phyloP scores from a whole-genome alignment of 345 rosid genomes.

The Tarenaya hassleriana region DNA sequence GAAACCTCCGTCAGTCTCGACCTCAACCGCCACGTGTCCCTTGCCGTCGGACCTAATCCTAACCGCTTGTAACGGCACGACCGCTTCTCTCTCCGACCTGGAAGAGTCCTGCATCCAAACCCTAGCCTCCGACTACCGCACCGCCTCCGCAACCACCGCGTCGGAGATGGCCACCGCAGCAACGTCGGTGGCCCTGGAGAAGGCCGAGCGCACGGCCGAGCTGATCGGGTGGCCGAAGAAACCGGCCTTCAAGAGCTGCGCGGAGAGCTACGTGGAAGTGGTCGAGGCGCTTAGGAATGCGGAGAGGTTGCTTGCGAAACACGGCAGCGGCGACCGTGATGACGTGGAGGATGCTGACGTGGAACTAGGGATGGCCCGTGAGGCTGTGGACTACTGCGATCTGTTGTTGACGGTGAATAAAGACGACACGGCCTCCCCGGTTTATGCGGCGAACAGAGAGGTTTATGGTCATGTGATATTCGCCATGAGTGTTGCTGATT shows the following conservation, averaged over 20 bases:
- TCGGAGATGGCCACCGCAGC: conserved; percentile 17
- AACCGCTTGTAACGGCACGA: conserved; percentile 26
- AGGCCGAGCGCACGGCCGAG: conserved; percentile 12
- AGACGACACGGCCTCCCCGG: conserved; percentile 16
- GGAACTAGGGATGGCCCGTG: conserved; percentile 21
- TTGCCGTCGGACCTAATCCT: conserved; percentile 14
- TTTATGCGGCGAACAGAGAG: conserved; percentile 19
- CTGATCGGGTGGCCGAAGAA: conserved; percentile 25
- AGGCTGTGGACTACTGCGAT: conserved; percentile 24
- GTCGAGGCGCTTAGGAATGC: conserved; percentile 21
- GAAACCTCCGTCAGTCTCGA: background rate
- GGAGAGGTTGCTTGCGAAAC: conserved; percentile 2
- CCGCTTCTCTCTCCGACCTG: conserved; percentile 16
- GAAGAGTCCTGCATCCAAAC: conserved; percentile 20
- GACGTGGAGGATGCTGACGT: conserved; percentile 21
- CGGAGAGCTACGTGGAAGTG: conserved; percentile 22
- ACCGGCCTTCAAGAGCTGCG: conserved; percentile 29
- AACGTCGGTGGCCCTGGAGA: conserved; percentile 10
- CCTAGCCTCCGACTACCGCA: conserved; percentile 11
- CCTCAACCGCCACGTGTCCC: conserved; percentile 20
- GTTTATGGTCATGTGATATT: conserved; percentile 25
- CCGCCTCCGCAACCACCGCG: conserved; percentile 10
- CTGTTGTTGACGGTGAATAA: conserved; percentile 29
- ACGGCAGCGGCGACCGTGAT: conserved; percentile 1
- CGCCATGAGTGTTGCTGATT: conserved; percentile 25